These are phyloP conservation scores for Cyberlindnera samutprakarnensis DNA, from an alignment of 805 yeast species.

Conservation along the genomic window DNA sequence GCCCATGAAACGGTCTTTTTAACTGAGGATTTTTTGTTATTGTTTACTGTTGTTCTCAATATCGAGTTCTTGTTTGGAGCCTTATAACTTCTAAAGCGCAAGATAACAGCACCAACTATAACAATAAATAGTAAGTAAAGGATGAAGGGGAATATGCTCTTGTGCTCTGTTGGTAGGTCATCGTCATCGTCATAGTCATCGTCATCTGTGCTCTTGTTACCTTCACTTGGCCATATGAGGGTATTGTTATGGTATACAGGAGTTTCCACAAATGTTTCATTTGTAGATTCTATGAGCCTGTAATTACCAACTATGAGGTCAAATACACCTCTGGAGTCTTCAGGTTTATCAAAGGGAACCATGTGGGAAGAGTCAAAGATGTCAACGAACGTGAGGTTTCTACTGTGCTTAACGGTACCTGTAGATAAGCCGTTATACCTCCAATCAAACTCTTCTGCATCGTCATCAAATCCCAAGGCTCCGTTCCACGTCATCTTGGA, in stretches of 20 bases:
- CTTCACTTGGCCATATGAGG: constrained; percentile 7
- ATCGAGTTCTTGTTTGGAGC: constrained; percentile 15
- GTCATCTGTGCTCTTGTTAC: constrained; percentile 1
- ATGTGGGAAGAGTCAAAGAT: constrained; percentile 81
- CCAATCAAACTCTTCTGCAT: constrained; percentile 33
- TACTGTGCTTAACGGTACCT: constrained; percentile 44
- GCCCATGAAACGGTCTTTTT: constrained; percentile 33
- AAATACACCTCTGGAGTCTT: constrained; percentile 59
- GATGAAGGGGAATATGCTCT: constrained; percentile 18
- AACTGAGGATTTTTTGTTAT: constrained; percentile 3
- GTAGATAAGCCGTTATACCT: constrained; percentile 32
- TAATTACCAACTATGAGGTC: constrained; percentile 34
- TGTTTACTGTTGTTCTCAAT: constrained; percentile 10
- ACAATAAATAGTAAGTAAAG: constrained; percentile 15
- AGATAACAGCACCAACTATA: constrained; percentile 13
- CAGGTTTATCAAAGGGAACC: constrained; percentile 84
- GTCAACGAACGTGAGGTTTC: constrained; percentile 70
- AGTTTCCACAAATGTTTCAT: constrained; percentile 17
- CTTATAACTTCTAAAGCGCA: constrained; percentile 13
- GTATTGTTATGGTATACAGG: constrained; percentile 14
- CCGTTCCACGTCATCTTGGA: constrained; percentile 60
- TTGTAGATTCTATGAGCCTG: constrained; percentile 10
- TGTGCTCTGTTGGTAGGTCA: constrained; percentile 6
- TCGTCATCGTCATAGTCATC: constrained; percentile 1
- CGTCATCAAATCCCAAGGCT: constrained; percentile 26